Base-by-base conservation (phyloP, 805 yeast species). In the Ogataea pini region DNA sequence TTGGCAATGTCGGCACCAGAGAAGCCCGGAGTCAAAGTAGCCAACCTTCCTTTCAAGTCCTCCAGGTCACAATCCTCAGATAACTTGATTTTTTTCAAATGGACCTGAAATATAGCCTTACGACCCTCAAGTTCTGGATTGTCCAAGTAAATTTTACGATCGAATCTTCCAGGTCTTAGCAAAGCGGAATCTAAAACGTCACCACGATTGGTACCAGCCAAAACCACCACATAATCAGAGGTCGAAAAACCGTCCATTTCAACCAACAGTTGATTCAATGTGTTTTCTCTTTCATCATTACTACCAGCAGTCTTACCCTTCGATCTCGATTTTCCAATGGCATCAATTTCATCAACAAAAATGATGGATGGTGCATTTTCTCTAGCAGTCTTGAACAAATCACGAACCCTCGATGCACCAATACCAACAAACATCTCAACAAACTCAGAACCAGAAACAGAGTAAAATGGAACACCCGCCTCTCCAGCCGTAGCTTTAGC, bases 391-490 rank as follows among this genome's bases (percentile, higher is more conserved):
- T 86, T 85, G 72, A 90, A 90, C 62, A 90, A 75, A 63, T 91
- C 97, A 67, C 97, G 86, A 36, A 90, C 97, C 67, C 97, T 79
- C 3, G 92, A 84, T 3, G 97, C 96, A 72, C 97, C 97, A 20
- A 90, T 96, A 71, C 97, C 97, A 17, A 88, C 95, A 73, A 88
- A 90, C 96, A 90, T 90, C 68, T 90, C 96, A n/a, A 89, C 95
- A 58, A 90, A 90, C 65, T 90, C 97, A 12, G 96, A 89, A 59
- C 96, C 97, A 1, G 95, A 86, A 6, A 90, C 96, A 18, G 94
- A 84, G 55, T 82, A 82, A 66, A 90, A 90, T 20, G 97, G 96
- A 44, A 90, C 97, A 43, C 89, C 94, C 1, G 97, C 96, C 67
- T 90, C 97, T 58, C 97, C 97, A 2, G 97, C 97, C 20, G 97